A percentile compares a stretch with the other conserved stretches of the same genome.
These are phyloP conservation scores for Fraxinus sp. DNA, from an alignment of 305 asterid species.

Conservation along the genomic window DNA sequence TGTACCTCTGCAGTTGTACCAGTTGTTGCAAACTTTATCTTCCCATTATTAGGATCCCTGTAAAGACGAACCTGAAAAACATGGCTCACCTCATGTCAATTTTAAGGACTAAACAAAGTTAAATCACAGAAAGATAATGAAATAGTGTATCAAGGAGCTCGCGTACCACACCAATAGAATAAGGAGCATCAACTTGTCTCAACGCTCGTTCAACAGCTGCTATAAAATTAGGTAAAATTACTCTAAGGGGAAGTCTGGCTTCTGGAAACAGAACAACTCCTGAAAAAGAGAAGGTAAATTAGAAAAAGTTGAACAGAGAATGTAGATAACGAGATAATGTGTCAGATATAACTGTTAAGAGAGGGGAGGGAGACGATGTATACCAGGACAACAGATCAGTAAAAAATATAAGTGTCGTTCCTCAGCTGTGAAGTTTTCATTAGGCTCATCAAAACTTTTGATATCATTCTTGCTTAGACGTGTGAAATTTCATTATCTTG, in stretches of 20 bases:
- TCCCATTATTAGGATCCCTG: conserved; percentile 50
- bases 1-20: conserved; percentile 95
- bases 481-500: background rate
- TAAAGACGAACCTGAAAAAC: conserved; percentile 66
- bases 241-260: conserved; percentile 92
- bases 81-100: conserved; percentile 22
- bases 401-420: background rate
- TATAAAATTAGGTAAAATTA: conserved; percentile 60
- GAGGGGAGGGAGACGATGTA: background rate
- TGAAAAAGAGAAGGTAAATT: conserved; percentile 26
- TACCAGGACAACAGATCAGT: conserved; percentile 6
- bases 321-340: conserved; percentile 6
- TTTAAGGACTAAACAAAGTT: conserved; percentile 9
- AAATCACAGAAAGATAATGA: conserved; percentile 10
- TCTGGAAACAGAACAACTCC: conserved; percentile 88
- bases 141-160: conserved; percentile 10
- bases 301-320: conserved; percentile 17
- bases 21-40: conserved; percentile 56
- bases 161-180: conserved; percentile 88
- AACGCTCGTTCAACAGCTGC: conserved; percentile 81
- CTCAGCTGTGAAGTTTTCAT: background rate
- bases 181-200: conserved; percentile 73
- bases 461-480: conserved; percentile 10
- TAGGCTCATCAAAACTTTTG: background rate
- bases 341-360: background rate